phyloP scores from a whole-genome alignment of 1,284 basidiomycete genomes.

The Trametes hirsuta region DNA sequence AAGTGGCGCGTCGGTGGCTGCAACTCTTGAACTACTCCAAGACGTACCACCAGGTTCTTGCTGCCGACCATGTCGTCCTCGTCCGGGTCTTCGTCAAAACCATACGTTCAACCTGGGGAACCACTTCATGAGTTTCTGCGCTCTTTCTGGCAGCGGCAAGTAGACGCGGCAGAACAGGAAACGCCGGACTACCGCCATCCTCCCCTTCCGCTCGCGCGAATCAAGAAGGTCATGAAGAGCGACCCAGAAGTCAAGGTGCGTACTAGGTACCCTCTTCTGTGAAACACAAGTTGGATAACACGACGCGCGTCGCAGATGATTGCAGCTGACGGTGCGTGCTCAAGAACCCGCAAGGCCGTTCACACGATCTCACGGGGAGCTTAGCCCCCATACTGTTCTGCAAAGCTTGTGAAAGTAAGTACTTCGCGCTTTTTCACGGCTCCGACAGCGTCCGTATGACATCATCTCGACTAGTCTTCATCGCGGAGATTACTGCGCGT shows the following conservation, averaged over 20 bases:
- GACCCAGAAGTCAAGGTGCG: constrained; percentile 93
- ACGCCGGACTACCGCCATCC: constrained; percentile 86
- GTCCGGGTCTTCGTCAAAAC: constrained; percentile 31
- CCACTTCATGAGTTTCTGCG: constrained; percentile 77
- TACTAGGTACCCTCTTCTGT: constrained; percentile 4
- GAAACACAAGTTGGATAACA: constrained; percentile 2
- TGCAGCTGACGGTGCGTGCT: constrained; percentile 79
- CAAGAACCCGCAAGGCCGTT: background rate
- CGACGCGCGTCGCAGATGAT: constrained; percentile 72
- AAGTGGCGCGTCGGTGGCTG: constrained; percentile 6
- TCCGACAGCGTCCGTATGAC: constrained; percentile 2
- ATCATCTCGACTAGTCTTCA: constrained; percentile 70
- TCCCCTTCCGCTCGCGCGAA: constrained; percentile 85
- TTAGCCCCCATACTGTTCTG: constrained; percentile 91
- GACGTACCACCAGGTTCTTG: constrained; percentile 2
- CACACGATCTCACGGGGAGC: constrained; percentile 11
- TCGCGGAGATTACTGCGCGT: constrained; percentile 90
- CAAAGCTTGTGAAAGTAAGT: constrained; percentile 94
- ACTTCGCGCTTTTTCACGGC: constrained; percentile 1
- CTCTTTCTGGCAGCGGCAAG: constrained; percentile 84
- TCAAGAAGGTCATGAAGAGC: constrained; percentile 98
- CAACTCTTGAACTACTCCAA: background rate
- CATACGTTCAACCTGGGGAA: constrained; percentile 73
- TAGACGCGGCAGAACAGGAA: constrained; percentile 80
- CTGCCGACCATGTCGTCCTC: constrained; percentile 26